These are phyloP conservation scores for Rhizopus sp. DNA, from an alignment of 371 early-diverging fungal genomes.

Conservation along the genomic window DNA sequence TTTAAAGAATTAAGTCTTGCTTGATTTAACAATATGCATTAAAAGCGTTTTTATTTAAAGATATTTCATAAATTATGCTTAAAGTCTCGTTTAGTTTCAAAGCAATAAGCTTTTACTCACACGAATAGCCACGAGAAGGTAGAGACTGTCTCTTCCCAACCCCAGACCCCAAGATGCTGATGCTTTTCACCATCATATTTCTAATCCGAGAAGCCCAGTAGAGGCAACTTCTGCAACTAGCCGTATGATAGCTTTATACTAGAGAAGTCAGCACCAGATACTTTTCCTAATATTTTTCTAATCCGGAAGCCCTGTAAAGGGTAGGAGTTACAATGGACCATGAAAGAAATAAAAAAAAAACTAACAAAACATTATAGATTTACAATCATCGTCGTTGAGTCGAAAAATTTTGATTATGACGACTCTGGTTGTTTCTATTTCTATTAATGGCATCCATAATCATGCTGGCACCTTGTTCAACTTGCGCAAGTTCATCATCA, in stretches of 20 bases:
- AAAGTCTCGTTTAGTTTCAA: conserved; percentile 14
- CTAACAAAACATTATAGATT: background rate
- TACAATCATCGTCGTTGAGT: conserved; percentile 1
- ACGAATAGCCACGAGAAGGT: conserved; percentile 18
- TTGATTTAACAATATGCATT: too few relatives aligned
- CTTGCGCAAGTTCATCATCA: conserved; percentile 1
- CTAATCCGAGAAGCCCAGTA: too few relatives aligned
- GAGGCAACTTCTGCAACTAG: conserved; percentile 10
- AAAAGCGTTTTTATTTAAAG: too few relatives aligned
- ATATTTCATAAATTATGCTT: too few relatives aligned
- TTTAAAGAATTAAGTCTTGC: too few relatives aligned
- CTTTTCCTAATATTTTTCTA: conserved; percentile 1
- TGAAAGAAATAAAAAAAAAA: background rate
- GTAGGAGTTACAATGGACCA: too few relatives aligned
- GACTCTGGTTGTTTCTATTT: conserved; percentile 1
- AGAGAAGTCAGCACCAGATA: background rate
- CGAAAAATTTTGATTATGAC: conserved; percentile 1
- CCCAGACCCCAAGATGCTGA: too few relatives aligned
- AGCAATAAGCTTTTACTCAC: conserved; percentile 7
- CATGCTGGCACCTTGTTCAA: too few relatives aligned
- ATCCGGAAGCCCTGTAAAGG: background rate
- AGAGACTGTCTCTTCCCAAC: too few relatives aligned
- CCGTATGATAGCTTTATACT: conserved; percentile 1
- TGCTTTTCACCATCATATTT: too few relatives aligned
- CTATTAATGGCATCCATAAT: conserved; percentile 3